Evolutionary conservation across 2,329 filamentous ascomycete species (phyloP).

Genomic region (Chaetomium sp.): DNA sequence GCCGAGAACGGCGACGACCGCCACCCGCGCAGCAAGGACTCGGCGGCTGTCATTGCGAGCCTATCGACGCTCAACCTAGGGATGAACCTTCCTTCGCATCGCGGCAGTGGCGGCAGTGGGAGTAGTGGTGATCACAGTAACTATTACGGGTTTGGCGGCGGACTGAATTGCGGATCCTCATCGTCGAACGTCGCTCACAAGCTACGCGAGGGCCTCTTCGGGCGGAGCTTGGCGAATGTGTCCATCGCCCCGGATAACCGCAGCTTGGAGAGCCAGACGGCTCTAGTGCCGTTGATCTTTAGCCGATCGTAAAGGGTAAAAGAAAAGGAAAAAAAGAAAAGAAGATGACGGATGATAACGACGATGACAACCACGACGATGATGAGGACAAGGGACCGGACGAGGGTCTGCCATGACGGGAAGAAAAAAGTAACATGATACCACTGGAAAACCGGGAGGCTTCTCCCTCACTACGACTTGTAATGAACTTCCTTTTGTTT

Average conservation of each 20-base stretch:
- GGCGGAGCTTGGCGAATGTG: slow-evolving; percentile 29
- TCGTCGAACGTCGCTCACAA: slow-evolving; percentile 33
- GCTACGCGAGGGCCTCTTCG: slow-evolving; percentile 39
- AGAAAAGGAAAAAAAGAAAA: neutral
- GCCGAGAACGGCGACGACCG: neutral
- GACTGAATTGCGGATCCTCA: slow-evolving; percentile 19
- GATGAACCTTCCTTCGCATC: slow-evolving; percentile 6
- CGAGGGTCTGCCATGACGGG: neutral
- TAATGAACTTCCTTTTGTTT: slow-evolving; percentile 17
- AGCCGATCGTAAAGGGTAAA: slow-evolving; percentile 34
- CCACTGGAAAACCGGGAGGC: slow-evolving; percentile 12
- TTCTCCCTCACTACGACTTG: slow-evolving; percentile 14
- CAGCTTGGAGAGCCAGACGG: slow-evolving; percentile 46
- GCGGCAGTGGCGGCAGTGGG: no score
- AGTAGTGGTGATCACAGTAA: neutral
- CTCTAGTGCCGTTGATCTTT: slow-evolving; percentile 55
- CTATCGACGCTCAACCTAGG: slow-evolving; percentile 19
- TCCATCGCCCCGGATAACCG: slow-evolving; percentile 30
- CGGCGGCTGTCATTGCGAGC: slow-evolving; percentile 30
- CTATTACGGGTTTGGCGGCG: neutral
- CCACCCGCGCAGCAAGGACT: slow-evolving; percentile 24
- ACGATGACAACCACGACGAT: no score
- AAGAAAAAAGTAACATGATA: slow-evolving; percentile 4
- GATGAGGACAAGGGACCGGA: neutral
- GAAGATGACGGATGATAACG: neutral